Percentiles rank a stretch among this genome's conserved stretches.
phyloP scores from a whole-genome alignment of 345 rosid genomes.

The Pistacia vera region DNA sequence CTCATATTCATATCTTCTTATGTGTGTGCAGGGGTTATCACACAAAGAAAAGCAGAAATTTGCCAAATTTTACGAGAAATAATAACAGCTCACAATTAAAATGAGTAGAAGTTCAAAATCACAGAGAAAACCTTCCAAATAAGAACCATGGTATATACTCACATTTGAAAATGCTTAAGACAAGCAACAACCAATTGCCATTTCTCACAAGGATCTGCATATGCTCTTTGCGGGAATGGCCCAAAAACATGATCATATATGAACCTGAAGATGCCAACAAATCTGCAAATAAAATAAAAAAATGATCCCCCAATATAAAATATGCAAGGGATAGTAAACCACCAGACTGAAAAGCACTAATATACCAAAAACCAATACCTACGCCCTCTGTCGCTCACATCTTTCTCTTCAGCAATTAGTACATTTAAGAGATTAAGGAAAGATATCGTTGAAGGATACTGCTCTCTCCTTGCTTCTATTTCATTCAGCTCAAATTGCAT shows the following conservation, averaged over 20 bases:
- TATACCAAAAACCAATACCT: conserved; percentile 51
- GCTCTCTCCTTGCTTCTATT: conserved; percentile 94
- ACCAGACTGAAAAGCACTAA: conserved; percentile 9
- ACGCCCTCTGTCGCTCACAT: conserved; percentile 80
- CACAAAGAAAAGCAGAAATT: not conserved
- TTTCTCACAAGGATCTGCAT: conserved; percentile 90
- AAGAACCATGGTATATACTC: conserved; percentile 28
- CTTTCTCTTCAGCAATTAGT: conserved; percentile 88
- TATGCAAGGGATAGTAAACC: conserved; percentile 17
- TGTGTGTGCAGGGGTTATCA: not conserved
- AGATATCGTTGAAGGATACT: conserved; percentile 89
- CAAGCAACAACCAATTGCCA: conserved; percentile 94
- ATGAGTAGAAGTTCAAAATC: conserved; percentile 3
- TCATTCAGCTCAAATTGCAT: conserved; percentile 98
- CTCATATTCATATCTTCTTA: not conserved
- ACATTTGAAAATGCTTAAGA: conserved; percentile 96
- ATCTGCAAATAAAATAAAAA: conserved; percentile 50
- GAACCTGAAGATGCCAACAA: conserved; percentile 89
- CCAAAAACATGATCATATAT: conserved; percentile 90
- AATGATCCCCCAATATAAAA: conserved; percentile 23
- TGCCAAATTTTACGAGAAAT: conserved; percentile 1
- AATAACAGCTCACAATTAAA: not conserved
- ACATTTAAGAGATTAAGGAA: conserved; percentile 82
- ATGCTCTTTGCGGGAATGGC: conserved; percentile 93
- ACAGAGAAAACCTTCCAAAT: conserved; percentile 1